Evolutionary conservation across 1,139 yeast species (phyloP).

Genomic region (Blastobotrys niveus): DNA sequence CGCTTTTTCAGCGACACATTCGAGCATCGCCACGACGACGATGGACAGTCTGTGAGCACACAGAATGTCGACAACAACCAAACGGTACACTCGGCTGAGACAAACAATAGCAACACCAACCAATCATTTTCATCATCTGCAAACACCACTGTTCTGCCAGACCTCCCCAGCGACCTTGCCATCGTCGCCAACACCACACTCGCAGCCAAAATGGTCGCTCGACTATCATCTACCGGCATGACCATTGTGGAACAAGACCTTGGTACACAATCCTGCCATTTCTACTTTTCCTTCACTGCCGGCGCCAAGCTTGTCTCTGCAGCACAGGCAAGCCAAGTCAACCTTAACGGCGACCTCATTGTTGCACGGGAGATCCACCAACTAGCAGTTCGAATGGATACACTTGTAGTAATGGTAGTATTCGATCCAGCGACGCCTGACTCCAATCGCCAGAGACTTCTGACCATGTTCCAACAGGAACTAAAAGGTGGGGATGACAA

Average conservation of each 20-base stretch:
- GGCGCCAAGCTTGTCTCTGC: background rate
- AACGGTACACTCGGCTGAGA: background rate
- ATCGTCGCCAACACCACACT: background rate
- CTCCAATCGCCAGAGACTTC: too few species aligned
- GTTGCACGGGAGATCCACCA: background rate
- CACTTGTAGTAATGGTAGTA: background rate
- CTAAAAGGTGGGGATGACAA: background rate
- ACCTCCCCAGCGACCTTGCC: background rate
- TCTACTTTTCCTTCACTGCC: slow-evolving; percentile 1
- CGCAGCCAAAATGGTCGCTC: background rate
- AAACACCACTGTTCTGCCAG: background rate
- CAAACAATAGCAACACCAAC: background rate
- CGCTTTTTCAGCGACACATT: too few species aligned
- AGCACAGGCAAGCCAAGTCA: background rate
- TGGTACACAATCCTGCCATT: background rate
- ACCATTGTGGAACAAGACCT: slow-evolving; percentile 6
- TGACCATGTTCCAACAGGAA: background rate
- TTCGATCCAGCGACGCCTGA: too few species aligned
- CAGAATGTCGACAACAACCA: too few species aligned
- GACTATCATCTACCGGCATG: background rate
- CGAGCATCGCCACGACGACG: too few species aligned
- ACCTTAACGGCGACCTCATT: background rate
- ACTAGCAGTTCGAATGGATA: background rate
- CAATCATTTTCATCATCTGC: background rate
- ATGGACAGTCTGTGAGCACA: too few species aligned